Percentiles rank a stretch among this genome's conserved stretches.
Conservation (phyloP, 2,329 filamentous ascomycete genomes). For the Neofusicoccum kwambonambiense region DNA sequence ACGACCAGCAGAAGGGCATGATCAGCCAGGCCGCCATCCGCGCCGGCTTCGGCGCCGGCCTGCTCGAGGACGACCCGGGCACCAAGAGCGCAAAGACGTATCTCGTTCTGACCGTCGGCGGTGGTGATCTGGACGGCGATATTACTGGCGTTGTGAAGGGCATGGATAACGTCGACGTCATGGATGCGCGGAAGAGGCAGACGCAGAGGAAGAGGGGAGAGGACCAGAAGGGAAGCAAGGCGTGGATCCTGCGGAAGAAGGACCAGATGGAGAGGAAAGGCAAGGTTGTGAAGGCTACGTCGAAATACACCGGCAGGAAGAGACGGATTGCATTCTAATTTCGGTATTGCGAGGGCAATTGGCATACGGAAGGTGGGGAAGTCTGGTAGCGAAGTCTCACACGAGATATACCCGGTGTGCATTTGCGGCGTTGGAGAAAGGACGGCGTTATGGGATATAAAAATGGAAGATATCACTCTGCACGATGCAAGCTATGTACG, state of each 20-base stretch:
- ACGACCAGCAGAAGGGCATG: constrained; percentile 87
- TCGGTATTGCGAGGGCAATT: not conserved
- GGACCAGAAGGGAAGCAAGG: constrained; percentile 77
- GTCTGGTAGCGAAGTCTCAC: not conserved
- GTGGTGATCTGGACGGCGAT: constrained; percentile 62
- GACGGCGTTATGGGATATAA: constrained; percentile 28
- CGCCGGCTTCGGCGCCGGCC: constrained; percentile 91
- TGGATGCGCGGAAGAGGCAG: constrained; percentile 52
- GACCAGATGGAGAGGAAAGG: constrained; percentile 93
- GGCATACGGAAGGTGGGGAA: not conserved
- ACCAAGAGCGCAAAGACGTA: constrained; percentile 98
- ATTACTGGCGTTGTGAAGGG: constrained; percentile 88
- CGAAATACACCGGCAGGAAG: constrained; percentile 92
- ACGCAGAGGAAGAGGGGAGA: constrained; percentile 55
- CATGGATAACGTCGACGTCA: constrained; percentile 81
- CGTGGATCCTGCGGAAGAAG: constrained; percentile 83
- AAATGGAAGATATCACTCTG: constrained; percentile 21
- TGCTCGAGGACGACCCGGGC: constrained; percentile 91
- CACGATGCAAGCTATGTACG: constrained; percentile 42
- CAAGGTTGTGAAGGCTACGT: constrained; percentile 86
- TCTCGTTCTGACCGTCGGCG: constrained; percentile 85
- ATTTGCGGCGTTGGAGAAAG: constrained; percentile 23
- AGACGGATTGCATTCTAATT: constrained; percentile 72
- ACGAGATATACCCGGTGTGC: constrained; percentile 16
- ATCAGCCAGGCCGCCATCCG: constrained; percentile 87